Evolutionary conservation across 2,329 filamentous ascomycete genomes (phyloP), one percentile per base, ranked within the genome.

Genomic region (Fusarium pseudograminearum): DNA sequence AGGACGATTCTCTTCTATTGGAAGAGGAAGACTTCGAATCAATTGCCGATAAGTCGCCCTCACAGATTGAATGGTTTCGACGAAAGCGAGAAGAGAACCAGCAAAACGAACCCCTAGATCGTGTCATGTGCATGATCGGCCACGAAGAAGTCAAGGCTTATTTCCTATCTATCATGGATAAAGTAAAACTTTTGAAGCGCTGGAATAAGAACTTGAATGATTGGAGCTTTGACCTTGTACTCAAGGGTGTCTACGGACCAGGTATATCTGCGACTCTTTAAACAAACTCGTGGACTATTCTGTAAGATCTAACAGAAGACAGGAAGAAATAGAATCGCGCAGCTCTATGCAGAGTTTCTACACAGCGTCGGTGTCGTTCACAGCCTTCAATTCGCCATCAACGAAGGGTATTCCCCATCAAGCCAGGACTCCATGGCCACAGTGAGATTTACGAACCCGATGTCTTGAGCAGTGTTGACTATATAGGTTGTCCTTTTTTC

Each of bases 321-420:
- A 57, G 42, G 33, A 4, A 57, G 47, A 20, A 41, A 20, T 3
- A 57, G 42, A n/a, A 46, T 57, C 15, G 53, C 53, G 28, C 53
- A 48, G 15, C 10, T 57, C n/a, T 57, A 57, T 18, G 42, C 53
- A 12, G 34, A 31, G 24, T 48, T 48, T n/a, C 7, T 57, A 4
- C 7, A 48, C 4, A 50, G 42, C 33, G 3, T 57, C 4, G 53
- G 36, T 7, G 33, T 38, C 18, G 53, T 48, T 7, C 4, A 24
- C 22, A 14, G 3, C 14, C n/a, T 42, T 7, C 48, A 31, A 5
- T 57, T 48, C 5, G 24, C 22, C 18, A 33, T 33, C 31, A 33
- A 33, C 31, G 31, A 33, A 6, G 31, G 31, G 14, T 33, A 33
- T 33, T 15, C 31, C 7, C 31, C 10, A 11, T 18, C 18, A 30